These are phyloP conservation scores for Boletellus sp. DNA, from an alignment of 768 basidiomycete species.

Conservation along the genomic window DNA sequence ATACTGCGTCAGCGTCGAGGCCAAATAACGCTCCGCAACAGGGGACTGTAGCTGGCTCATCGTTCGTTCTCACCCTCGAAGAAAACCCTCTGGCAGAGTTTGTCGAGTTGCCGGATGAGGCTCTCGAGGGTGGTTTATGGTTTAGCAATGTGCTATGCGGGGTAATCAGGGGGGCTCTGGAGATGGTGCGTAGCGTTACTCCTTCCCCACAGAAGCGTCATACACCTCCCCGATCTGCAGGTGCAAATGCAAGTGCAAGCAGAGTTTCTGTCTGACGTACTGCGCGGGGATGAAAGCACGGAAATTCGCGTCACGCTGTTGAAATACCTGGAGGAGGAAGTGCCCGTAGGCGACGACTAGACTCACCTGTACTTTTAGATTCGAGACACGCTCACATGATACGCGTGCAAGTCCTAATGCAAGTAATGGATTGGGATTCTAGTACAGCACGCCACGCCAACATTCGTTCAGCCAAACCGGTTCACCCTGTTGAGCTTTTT, in stretches of 20 bases:
- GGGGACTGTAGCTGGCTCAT: slow-evolving; percentile 44
- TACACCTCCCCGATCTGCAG: slow-evolving; percentile 40
- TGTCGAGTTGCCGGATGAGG: slow-evolving; percentile 93
- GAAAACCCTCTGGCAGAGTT: slow-evolving; percentile 98
- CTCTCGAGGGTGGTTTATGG: slow-evolving; percentile 89
- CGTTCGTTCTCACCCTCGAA: slow-evolving; percentile 83
- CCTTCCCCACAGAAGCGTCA: neutral
- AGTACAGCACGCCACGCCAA: slow-evolving; percentile 11
- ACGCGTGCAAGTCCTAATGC: slow-evolving; percentile 2
- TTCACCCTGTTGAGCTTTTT: slow-evolving; percentile 86
- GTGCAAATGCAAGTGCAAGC: slow-evolving; percentile 95
- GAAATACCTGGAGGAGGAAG: slow-evolving; percentile 94
- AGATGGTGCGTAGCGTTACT: slow-evolving; percentile 69
- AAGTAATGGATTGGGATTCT: slow-evolving; percentile 4
- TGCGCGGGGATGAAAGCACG: slow-evolving; percentile 91
- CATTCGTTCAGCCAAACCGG: slow-evolving; percentile 41
- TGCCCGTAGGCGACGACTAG: slow-evolving; percentile 89
- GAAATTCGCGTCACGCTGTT: slow-evolving; percentile 89
- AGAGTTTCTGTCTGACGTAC: slow-evolving; percentile 82
- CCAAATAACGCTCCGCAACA: slow-evolving; percentile 42
- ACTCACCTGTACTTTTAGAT: slow-evolving; percentile 22
- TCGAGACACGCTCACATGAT: neutral
- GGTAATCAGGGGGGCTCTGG: slow-evolving; percentile 86
- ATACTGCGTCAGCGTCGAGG: slow-evolving; percentile 53
- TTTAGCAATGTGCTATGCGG: slow-evolving; percentile 97